Evolutionary conservation across 2,329 filamentous ascomycete species (phyloP), one percentile per base, ranked within the genome.

Genomic region (Cephalotrichum gorgonifer): DNA sequence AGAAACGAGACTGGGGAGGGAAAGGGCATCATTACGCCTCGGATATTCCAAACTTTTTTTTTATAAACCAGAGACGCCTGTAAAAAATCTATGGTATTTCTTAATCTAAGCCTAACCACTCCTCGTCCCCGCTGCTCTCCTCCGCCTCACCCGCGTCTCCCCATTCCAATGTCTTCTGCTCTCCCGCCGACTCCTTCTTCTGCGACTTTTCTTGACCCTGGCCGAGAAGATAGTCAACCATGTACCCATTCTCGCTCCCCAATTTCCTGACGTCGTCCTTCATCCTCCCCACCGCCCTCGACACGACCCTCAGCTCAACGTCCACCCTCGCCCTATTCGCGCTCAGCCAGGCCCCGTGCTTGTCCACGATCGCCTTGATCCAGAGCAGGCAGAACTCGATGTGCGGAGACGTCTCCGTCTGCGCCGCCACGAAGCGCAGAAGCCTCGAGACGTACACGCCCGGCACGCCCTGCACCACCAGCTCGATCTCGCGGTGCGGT

Each of bases 361-460:
- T 82, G 58, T 86, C 85, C 51, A 97, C 73, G 30, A 85, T 68
- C 1, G 87, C 81, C 64, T 93, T 87, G 59, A 96, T 86, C 93
- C 93, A 98, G 8, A 91, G 70, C 42, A 98, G 71, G 59, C 93
- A 95, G 67, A 97, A 94, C 67, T 98, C 93, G 4, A 98, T 77
- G 70, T 96, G 91, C 2, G 90, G 91, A 2, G 85, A 90, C 61
- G 91, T 83, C 58, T 97, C 91, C 1, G 88, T 86, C 59, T 95
- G 87, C 9, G 85, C 77, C 2, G 89, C 89, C 6, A 97, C 85
- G 55, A 95, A 95, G 43, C 88, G 85, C 45, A 98, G 73, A 12
- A 97, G 72, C 3, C 88, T 81, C 26, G 86, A 80, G 6, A 98
- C 81, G 64, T 98, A 98, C 26, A 96, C 86, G 1, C 78, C 76